Conservation (phyloP, 108 stramenopile species). For the Pseudonitzschia multiseries region DNA sequence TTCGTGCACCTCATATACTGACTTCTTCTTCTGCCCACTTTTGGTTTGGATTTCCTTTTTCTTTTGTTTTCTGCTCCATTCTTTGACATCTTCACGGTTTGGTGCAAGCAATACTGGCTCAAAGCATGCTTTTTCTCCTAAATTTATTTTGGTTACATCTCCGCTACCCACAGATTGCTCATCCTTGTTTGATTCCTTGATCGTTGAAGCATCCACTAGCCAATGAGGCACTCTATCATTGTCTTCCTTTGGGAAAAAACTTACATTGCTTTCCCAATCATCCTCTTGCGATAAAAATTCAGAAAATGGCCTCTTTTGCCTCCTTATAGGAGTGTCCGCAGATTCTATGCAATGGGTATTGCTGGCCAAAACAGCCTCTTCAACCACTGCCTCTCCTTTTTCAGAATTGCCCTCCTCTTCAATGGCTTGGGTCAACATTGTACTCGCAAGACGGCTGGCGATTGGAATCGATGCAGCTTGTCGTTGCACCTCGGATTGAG, state of each 20-base stretch:
- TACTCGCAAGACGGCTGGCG: conserved; percentile 3
- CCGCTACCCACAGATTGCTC: background rate
- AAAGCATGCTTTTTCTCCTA: background rate
- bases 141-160: background rate
- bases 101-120: background rate
- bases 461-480: conserved; percentile 2
- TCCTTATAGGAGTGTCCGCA: background rate
- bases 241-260: background rate
- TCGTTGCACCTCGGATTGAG: background rate
- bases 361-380: background rate
- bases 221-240: conserved; percentile 1
- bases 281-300: background rate
- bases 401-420: conserved; percentile 1
- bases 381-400: background rate
- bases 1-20: background rate
- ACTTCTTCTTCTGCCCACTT: background rate
- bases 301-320: background rate
- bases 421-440: conserved; percentile 11
- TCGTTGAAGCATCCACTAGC: background rate
- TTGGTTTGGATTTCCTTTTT: background rate
- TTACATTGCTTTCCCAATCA: background rate
- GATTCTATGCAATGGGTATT: background rate
- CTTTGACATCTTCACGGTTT: background rate
- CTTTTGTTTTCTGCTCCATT: background rate
- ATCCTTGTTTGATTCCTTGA: background rate